A percentile compares a stretch with the other conserved stretches of the same genome.
These are phyloP conservation scores for Entomortierella lignicola DNA, from an alignment of 192 early-diverging fungal species.

Conservation along the genomic window DNA sequence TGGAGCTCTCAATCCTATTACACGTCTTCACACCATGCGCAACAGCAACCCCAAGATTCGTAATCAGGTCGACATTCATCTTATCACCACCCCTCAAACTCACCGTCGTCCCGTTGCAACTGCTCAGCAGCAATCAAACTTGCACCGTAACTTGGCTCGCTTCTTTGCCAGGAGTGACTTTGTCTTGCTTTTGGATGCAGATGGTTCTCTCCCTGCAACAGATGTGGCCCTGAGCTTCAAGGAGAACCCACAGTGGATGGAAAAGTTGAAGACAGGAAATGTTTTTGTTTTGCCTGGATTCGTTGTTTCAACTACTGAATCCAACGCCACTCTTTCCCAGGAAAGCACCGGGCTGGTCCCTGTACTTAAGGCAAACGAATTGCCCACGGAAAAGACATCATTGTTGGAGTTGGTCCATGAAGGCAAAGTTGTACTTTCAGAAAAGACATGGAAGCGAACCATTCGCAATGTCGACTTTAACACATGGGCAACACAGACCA, in stretches of 20 bases:
- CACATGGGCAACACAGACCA: slow-evolving; percentile 54
- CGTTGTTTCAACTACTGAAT: slow-evolving; percentile 32
- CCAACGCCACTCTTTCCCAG: neutral
- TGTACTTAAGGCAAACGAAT: slow-evolving; percentile 1
- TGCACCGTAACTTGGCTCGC: slow-evolving; percentile 54
- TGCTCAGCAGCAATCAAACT: slow-evolving; percentile 55
- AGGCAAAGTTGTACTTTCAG: slow-evolving; percentile 51
- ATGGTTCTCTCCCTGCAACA: slow-evolving; percentile 57
- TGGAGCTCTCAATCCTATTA: slow-evolving; percentile 28
- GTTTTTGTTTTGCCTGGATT: slow-evolving; percentile 66
- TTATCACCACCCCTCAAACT: slow-evolving; percentile 49
- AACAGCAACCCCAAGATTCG: slow-evolving; percentile 53
- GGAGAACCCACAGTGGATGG: slow-evolving; percentile 53
- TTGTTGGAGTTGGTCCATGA: slow-evolving; percentile 46
- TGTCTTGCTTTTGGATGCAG: slow-evolving; percentile 54
- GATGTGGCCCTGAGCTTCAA: slow-evolving; percentile 51
- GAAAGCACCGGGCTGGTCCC: slow-evolving; percentile 20
- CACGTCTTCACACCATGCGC: slow-evolving; percentile 36
- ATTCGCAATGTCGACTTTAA: slow-evolving; percentile 61
- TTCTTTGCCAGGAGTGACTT: slow-evolving; percentile 65
- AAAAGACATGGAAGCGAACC: slow-evolving; percentile 67
- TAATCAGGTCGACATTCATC: slow-evolving; percentile 60
- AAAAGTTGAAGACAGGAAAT: slow-evolving; percentile 57
- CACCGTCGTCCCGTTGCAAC: slow-evolving; percentile 29
- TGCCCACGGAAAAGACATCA: slow-evolving; percentile 52